Evolutionary conservation across 306 rosid species (phyloP), one percentile per base, ranked within the genome.

Genomic region (Glycine latifolia): DNA sequence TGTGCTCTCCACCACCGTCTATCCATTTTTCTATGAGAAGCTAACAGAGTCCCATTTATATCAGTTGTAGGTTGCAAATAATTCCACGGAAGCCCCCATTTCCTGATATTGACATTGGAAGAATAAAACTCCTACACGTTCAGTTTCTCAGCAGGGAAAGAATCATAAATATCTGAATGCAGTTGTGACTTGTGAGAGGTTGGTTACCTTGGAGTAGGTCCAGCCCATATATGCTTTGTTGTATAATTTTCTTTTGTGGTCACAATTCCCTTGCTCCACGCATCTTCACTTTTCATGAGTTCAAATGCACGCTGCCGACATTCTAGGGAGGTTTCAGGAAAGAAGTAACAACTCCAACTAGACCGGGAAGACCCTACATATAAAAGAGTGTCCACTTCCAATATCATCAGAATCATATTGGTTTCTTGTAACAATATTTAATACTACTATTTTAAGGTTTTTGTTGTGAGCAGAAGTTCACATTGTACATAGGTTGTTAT

Each of bases 1-100:
- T 95, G 99, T 66, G 99, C 98, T 80, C 97, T 87, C 98, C 98
- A 95, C 99, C 99, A 95, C 75, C 98, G 72, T 58, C 73, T 86
- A 71, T 93, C 96, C 99, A 93, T 95, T 87, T 91, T 93, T 70
- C 92, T 95, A 78, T 95, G 98, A 84, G 88, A 77, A 87, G 88
- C 77, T 66, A 95, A 37, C 63, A 95, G 78, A 78, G 87, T 93
- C 41, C 99, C 99, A 83, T 93, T 95, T 73, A 95, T 74, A 76
- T 89, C 97, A 53, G 99, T 95, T 6, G 97, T 95, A 14, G 99
- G 99, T 77, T 91, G 99, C 90, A 95, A 54, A 85, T 86, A 86
- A 85, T 75, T 89, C 99, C 99, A 95, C 26, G 99, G 99, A 41
- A 75, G 56, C 5, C 99, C 98, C 99, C 99, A 95, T 47, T 58